Conservation (phyloP, 2,329 filamentous ascomycete species). For the Diaporthe helianthi region DNA sequence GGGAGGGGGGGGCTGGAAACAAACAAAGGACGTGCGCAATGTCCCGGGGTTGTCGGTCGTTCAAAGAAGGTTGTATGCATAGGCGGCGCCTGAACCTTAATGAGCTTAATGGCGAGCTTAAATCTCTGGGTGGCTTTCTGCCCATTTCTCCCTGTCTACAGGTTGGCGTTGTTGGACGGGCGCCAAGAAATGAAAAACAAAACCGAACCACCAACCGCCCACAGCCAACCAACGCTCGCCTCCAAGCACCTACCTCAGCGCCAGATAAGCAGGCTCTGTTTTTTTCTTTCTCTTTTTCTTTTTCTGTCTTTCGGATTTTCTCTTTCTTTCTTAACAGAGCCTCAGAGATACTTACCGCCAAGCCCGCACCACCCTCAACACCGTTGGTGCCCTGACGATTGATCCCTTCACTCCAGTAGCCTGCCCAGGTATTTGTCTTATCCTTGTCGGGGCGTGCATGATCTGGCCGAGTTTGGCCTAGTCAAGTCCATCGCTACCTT, state of each 20-base stretch:
- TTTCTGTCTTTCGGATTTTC: too few species aligned
- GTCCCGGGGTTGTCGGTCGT: slow-evolving; percentile 25
- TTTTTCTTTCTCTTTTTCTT: not conserved
- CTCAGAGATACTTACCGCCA: slow-evolving; percentile 2
- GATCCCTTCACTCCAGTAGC: slow-evolving; percentile 3
- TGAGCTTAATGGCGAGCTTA: slow-evolving; percentile 35
- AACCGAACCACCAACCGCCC: not conserved
- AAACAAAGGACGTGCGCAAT: slow-evolving; percentile 27
- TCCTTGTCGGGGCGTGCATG: not conserved
- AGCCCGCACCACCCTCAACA: not conserved
- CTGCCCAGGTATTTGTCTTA: not conserved
- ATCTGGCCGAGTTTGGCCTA: not conserved
- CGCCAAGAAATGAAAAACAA: not conserved
- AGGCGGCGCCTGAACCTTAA: slow-evolving; percentile 34
- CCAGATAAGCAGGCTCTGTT: not conserved
- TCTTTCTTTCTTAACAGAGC: not conserved
- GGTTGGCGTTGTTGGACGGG: not conserved
- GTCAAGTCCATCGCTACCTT: not conserved
- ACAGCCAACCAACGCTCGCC: not conserved
- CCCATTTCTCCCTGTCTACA: not conserved
- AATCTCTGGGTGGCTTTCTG: slow-evolving; percentile 13
- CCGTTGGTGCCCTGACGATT: not conserved
- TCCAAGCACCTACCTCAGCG: not conserved
- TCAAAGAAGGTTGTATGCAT: slow-evolving; percentile 34
- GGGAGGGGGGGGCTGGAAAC: not conserved